Evolutionary conservation across 2,329 filamentous ascomycete species (phyloP).

Genomic region (Colletotrichum siamense): DNA sequence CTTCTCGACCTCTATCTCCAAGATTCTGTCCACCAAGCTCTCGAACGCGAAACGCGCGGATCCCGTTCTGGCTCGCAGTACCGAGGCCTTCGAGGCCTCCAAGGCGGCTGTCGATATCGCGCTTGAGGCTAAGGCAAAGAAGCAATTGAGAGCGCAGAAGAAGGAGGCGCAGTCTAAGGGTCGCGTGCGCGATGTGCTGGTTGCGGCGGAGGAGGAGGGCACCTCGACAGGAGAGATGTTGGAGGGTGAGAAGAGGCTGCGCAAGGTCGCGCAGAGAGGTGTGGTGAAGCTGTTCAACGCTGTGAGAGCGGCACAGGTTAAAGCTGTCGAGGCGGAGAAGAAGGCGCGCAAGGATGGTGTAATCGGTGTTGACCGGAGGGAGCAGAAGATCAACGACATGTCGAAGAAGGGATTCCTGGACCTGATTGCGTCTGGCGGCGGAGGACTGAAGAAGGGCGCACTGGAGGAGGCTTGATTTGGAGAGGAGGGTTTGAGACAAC

Average conservation of each 20-base stretch:
- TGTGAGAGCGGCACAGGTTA: constrained; percentile 89
- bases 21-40: constrained; percentile 90
- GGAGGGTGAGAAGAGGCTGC: constrained; percentile 79
- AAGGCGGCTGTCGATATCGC: constrained; percentile 76
- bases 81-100: constrained; percentile 73
- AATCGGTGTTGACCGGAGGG: constrained; percentile 78
- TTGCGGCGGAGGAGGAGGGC: constrained; percentile 50
- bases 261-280: constrained; percentile 90
- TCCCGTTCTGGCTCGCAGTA: constrained; percentile 88
- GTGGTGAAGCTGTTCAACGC: constrained; percentile 98
- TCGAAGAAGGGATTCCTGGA: constrained; percentile 97
- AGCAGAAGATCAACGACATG: constrained; percentile 93
- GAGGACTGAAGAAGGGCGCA: constrained; percentile 62
- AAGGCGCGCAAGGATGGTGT: constrained; percentile 74
- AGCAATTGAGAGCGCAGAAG: constrained; percentile 82
- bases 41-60: constrained; percentile 82
- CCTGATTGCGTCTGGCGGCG: constrained; percentile 74
- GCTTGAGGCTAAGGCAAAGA: constrained; percentile 81
- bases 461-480: constrained; percentile 59
- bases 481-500: neutral
- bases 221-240: constrained; percentile 59
- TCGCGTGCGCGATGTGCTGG: constrained; percentile 84
- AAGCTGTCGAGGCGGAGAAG: constrained; percentile 78
- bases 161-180: constrained; percentile 83
- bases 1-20: constrained; percentile 91